Conservation (phyloP, 1,284 basidiomycete species). For the Trichosporon sp. region DNA sequence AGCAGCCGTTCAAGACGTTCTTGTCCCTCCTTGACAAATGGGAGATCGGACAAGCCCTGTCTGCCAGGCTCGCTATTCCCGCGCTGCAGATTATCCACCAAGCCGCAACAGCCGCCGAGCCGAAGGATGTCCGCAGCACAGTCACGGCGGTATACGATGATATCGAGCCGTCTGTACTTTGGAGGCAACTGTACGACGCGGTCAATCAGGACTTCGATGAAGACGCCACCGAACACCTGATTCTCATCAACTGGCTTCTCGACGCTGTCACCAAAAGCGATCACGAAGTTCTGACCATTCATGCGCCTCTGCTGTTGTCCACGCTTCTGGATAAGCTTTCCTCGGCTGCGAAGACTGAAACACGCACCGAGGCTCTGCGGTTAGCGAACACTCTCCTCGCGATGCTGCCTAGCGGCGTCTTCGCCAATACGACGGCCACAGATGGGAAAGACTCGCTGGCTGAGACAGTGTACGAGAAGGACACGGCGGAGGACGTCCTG, state of each 20-base stretch:
- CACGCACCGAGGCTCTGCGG: not conserved
- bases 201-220: constrained; percentile 51
- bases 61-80: constrained; percentile 72
- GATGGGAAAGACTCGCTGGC: not conserved
- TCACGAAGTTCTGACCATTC: constrained; percentile 46
- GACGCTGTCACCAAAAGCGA: constrained; percentile 52
- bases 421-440: not conserved
- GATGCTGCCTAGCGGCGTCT: constrained; percentile 9
- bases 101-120: constrained; percentile 7
- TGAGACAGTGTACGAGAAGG: constrained; percentile 1
- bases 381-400: constrained; percentile 13
- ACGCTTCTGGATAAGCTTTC: constrained; percentile 12
- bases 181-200: constrained; percentile 64
- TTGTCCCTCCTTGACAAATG: constrained; percentile 93
- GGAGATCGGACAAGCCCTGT: constrained; percentile 83
- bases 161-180: constrained; percentile 80
- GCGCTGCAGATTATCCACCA: constrained; percentile 45
- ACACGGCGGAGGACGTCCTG: constrained; percentile 10
- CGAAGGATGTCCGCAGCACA: constrained; percentile 60
- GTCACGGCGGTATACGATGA: constrained; percentile 88
- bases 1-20: constrained; percentile 86
- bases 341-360: not conserved
- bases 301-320: constrained; percentile 30
- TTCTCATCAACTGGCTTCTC: constrained; percentile 51
- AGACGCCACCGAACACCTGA: constrained; percentile 26